phyloP scores from a whole-genome alignment of 2,329 filamentous ascomycete species.

The Epichloe sibirici region DNA sequence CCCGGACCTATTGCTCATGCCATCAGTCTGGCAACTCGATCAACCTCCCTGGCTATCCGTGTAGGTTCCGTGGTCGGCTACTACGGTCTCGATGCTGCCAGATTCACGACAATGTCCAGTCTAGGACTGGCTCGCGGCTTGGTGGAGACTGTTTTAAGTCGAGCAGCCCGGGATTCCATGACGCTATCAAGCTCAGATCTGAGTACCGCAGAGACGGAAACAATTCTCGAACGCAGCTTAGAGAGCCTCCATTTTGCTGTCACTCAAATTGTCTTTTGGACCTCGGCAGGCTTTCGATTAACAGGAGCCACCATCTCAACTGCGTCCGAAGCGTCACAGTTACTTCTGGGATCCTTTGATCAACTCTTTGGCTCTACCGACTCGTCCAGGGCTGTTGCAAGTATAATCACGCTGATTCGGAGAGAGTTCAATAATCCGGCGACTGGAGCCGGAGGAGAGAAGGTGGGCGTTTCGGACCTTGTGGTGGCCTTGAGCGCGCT shows the following conservation, averaged over 20 bases:
- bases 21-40: constrained; percentile 48
- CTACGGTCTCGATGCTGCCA: constrained; percentile 40
- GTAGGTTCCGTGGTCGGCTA: constrained; percentile 39
- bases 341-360: constrained; percentile 47
- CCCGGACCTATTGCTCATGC: constrained; percentile 44
- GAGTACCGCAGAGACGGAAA: constrained; percentile 40
- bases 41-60: constrained; percentile 44
- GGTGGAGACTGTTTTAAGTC: constrained; percentile 40
- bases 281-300: constrained; percentile 46
- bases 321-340: constrained; percentile 43
- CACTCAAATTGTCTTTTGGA: constrained; percentile 47
- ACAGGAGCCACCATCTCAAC: constrained; percentile 42
- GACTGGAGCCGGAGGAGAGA: constrained; percentile 46
- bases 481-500: constrained; percentile 47
- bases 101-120: constrained; percentile 43
- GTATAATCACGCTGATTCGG: constrained; percentile 51
- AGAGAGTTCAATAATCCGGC: constrained; percentile 53
- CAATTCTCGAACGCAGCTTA: constrained; percentile 42
- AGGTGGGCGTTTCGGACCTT: constrained; percentile 48
- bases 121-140: constrained; percentile 43
- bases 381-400: constrained; percentile 53
- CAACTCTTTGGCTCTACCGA: constrained; percentile 58
- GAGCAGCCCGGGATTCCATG: constrained; percentile 39
- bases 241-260: constrained; percentile 45
- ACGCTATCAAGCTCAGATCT: constrained; percentile 32